Base-by-base conservation (phyloP, 306 rosid species). In the Sesbania bispinosa region DNA sequence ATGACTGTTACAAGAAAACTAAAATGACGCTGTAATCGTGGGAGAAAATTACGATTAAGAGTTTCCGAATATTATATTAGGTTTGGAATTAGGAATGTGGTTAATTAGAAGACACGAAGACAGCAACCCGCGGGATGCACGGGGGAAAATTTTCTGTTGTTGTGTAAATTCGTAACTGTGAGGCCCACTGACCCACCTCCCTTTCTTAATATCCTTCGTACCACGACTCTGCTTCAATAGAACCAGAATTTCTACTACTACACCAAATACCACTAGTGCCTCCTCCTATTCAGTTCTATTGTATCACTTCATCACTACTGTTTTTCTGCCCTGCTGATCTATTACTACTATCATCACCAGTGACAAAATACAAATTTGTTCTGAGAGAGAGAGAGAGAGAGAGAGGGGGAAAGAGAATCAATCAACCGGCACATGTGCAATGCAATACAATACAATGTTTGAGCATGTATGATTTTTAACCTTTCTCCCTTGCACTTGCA, bases 81-180 rank as follows among this genome's bases (percentile, higher is more conserved):
- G n/a, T n/a, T n/a, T n/a, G n/a, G n/a, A n/a, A 18, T 16, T 10
- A 24, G 24, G 46, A 50, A 24, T 11, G 1, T 15, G 19, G 1
- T 15, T 48, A 0, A 4, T 33, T 48, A 48, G 38, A 47, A 21
- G 10, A 47, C 60, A 57, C 67, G 26, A 33, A 8, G 76, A 79
- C 80, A 65, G 83, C 53, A 67, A 74, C 96, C 79, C 95, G 92
- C 98, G 92, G 80, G 85, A 83, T 73, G 88, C 83, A 81, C 96
- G 98, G 98, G 96, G 76, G 88, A 54, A 30, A 47, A 57, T 55
- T 63, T 60, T 7, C 39, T 35, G 39, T 35, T 57, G 77, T 63
- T 54, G 53, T 62, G 18, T 62, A 23, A 23, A 64, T 41, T 54
- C 29, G 50, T 47, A 27, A 55, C 43, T 41, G 16, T 0, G 33